Conservation (phyloP, 2,329 filamentous ascomycete species). For the Harringtonia lauricola region DNA sequence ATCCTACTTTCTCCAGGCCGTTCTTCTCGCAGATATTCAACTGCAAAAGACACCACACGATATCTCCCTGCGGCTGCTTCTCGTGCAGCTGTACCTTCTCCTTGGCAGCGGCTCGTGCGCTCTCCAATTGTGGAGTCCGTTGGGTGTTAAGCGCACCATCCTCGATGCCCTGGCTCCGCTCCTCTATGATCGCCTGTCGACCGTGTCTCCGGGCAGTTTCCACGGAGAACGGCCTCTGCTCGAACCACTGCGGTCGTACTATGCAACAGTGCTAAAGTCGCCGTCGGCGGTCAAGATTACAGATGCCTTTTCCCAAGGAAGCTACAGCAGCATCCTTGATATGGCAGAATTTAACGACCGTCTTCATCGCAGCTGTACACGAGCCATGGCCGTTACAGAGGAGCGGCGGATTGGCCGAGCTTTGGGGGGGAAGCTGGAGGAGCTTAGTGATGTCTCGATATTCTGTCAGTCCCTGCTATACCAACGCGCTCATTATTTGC, state of each 20-base stretch:
- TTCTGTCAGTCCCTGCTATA: conserved; percentile 30
- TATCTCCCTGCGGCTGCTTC: conserved; percentile 33
- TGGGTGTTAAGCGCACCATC: conserved; percentile 45
- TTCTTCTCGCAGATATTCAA: conserved; percentile 38
- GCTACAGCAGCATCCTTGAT: conserved; percentile 37
- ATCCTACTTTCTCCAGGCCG: conserved; percentile 32
- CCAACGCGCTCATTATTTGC: not conserved
- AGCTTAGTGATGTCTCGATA: conserved; percentile 32
- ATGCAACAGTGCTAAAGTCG: conserved; percentile 27
- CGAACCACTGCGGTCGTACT: conserved; percentile 34
- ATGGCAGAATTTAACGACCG: conserved; percentile 32
- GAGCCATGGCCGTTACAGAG: conserved; percentile 41
- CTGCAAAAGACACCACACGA: conserved; percentile 33
- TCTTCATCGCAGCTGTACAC: conserved; percentile 37
- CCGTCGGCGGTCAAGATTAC: conserved; percentile 29
- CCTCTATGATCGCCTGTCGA: conserved; percentile 44
- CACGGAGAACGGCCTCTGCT: conserved; percentile 18
- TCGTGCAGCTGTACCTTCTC: conserved; percentile 39
- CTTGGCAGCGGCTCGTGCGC: conserved; percentile 38
- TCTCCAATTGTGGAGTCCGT: conserved; percentile 34
- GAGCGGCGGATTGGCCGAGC: conserved; percentile 34
- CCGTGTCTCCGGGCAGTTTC: conserved; percentile 34
- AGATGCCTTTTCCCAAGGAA: conserved; percentile 37
- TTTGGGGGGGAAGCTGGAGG: conserved; percentile 27
- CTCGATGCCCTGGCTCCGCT: conserved; percentile 44